Percentiles rank a stretch among this genome's conserved stretches.
These are phyloP conservation scores for Trichoderma hamatum DNA, from an alignment of 2,329 filamentous ascomycete species.

Conservation along the genomic window DNA sequence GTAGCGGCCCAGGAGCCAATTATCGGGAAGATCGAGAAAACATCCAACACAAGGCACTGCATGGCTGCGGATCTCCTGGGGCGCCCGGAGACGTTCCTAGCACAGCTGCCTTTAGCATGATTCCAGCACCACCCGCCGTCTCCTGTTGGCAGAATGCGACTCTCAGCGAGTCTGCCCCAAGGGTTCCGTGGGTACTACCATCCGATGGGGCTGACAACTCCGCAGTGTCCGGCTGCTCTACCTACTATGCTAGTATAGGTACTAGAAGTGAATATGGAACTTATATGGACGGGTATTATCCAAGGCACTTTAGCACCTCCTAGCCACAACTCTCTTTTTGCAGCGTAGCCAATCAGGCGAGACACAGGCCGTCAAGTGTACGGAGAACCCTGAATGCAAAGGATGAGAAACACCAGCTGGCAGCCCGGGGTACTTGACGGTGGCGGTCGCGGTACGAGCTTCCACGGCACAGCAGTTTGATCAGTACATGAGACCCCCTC, in stretches of 20 bases:
- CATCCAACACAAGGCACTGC: background rate
- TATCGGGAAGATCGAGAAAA: constrained; percentile 42
- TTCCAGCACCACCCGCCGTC: background rate
- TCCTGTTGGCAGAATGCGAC: background rate
- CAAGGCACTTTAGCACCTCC: background rate
- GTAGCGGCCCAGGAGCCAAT: constrained; percentile 36
- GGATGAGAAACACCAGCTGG: background rate
- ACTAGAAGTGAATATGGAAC: background rate
- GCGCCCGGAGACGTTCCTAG: constrained; percentile 23
- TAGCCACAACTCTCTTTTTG: constrained; percentile 15
- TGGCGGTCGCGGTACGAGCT: background rate
- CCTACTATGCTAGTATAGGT: background rate
- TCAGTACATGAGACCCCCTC: background rate
- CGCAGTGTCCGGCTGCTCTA: constrained; percentile 10
- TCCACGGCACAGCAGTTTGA: background rate
- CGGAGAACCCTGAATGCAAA: background rate
- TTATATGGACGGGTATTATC: background rate
- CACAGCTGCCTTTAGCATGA: background rate
- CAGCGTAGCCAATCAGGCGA: background rate
- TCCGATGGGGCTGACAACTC: background rate
- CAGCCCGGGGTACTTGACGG: background rate
- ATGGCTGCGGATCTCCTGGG: constrained; percentile 23
- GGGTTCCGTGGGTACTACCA: background rate
- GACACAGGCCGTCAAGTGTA: background rate
- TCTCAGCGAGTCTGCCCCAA: background rate